A percentile compares a stretch with the other conserved stretches of the same genome.
Evolutionary conservation across 2,329 filamentous ascomycete genomes (phyloP).

Genomic region (Domatiomyces catenatus): DNA sequence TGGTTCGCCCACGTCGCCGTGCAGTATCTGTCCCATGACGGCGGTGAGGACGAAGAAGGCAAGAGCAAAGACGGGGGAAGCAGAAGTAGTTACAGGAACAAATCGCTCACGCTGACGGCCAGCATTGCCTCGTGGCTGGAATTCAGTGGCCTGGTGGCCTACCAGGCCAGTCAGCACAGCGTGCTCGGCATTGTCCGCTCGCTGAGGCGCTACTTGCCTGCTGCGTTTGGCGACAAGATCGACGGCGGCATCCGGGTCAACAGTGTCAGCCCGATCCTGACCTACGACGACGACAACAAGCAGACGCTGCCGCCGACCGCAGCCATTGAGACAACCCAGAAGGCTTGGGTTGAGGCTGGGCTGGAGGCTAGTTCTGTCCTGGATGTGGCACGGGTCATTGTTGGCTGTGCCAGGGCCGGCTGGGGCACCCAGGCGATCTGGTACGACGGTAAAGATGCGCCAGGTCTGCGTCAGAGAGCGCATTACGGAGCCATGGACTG

Average conservation of each 20-base stretch:
- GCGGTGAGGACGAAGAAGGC: conserved; percentile 10
- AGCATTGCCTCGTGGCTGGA: conserved; percentile 36
- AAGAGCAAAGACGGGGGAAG: not conserved
- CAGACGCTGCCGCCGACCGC: not conserved
- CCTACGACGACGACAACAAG: not conserved
- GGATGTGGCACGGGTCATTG: conserved; percentile 27
- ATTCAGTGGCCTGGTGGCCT: conserved; percentile 32
- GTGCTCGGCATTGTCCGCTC: conserved; percentile 36
- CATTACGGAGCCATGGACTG: not conserved
- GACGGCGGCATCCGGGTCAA: conserved; percentile 22
- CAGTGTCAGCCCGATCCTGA: conserved; percentile 24
- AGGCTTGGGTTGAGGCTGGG: conserved; percentile 23
- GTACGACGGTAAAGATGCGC: not conserved
- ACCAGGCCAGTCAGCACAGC: conserved; percentile 35
- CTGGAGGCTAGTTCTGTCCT: conserved; percentile 25
- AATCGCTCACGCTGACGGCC: conserved; percentile 28
- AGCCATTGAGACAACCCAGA: not conserved
- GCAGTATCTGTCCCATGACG: conserved; percentile 33
- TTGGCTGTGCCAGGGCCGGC: not conserved
- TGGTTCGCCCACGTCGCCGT: conserved; percentile 34
- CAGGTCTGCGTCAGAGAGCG: not conserved
- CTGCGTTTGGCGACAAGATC: conserved; percentile 18
- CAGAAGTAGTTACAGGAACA: conserved; percentile 22
- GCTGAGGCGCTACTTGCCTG: conserved; percentile 24
- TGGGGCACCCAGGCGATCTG: not conserved